Base-by-base conservation (phyloP, 169 alveolate species). In the Plasmodium ovale region DNA sequence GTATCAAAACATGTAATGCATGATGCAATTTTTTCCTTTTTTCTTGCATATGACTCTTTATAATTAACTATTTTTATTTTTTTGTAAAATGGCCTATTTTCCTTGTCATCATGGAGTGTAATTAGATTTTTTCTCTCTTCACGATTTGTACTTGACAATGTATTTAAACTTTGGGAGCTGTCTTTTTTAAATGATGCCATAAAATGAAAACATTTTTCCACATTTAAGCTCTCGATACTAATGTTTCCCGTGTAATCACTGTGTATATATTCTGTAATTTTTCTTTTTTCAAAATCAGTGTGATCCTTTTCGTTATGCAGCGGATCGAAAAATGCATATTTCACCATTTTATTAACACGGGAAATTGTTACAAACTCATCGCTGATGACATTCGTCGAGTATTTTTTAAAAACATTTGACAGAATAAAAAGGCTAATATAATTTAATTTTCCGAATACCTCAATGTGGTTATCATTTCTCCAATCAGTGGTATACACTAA, bases 391-490 rank as follows among this genome's bases (percentile, higher is more conserved):
- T 47, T 47, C 16, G 12, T 47, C 56, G 12, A 14, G 16, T 6
- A 49, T 35, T 39, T 44, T 49, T 51, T 39, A 60, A 74, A 74
- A 23, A 27, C 60, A n/a, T 65, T 74, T 25, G 88, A 74, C 29
- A 65, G 14, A 47, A 74, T 60, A 74, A 74, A 74, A 59, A 74
- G 47, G 60, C 29, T 59, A 10, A 74, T 60, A 21, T 60, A 74
- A 74, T 74, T 74, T 51, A 74, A 59, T 74, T 74, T 74, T 74
- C 77, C 72, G 60, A 74, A 74, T 60, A 74, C 37, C 29, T 74
- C 60, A 39, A 74, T 60, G 65, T 62, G 51, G 27, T 25, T 47
- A 27, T 42, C 29, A n/a, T 74, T 39, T 60, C 47, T 21, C 88
- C 88, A 74, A 37, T 29, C 51, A 51, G 39, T 37, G 14, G 12